A percentile compares a stretch with the other conserved stretches of the same genome.
These are phyloP conservation scores for Neofusicoccum sp. DNA, from an alignment of 2,329 filamentous ascomycete genomes.

Conservation along the genomic window DNA sequence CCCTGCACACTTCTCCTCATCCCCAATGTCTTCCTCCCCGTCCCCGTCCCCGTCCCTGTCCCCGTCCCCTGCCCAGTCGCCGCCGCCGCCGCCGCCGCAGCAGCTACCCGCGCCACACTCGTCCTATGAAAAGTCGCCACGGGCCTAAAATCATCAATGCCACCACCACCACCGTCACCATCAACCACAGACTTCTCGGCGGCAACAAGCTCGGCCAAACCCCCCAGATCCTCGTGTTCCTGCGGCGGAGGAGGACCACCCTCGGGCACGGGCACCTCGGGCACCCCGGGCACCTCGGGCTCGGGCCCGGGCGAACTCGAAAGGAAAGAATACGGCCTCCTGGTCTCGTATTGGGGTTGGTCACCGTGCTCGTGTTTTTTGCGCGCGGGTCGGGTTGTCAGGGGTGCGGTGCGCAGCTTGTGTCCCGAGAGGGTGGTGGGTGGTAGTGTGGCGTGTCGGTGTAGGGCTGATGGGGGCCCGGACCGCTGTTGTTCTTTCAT, in stretches of 20 bases:
- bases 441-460: background rate
- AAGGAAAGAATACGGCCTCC: constrained; percentile 3
- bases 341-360: background rate
- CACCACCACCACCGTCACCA: background rate
- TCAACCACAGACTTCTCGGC: background rate
- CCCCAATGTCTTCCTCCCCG: constrained; percentile 48
- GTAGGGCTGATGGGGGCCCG: background rate
- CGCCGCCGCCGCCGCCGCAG: constrained; percentile 28
- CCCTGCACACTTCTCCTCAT: constrained; percentile 51
- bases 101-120: constrained; percentile 31
- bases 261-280: constrained; percentile 16
- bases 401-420: constrained; percentile 6
- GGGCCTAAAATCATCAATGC: background rate
- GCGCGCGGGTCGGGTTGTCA: constrained; percentile 1
- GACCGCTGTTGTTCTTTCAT: background rate
- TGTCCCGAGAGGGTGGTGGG: background rate
- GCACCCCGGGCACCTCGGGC: background rate
- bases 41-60: constrained; percentile 38
- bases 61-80: constrained; percentile 31
- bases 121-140: constrained; percentile 41
- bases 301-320: constrained; percentile 2
- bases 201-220: background rate
- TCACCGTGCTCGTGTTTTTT: background rate
- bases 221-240: background rate
- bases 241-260: constrained; percentile 6